Evolutionary conservation across 2,329 filamentous ascomycete genomes (phyloP), one percentile per base, ranked within the genome.

Genomic region (Didymella segeticola): DNA sequence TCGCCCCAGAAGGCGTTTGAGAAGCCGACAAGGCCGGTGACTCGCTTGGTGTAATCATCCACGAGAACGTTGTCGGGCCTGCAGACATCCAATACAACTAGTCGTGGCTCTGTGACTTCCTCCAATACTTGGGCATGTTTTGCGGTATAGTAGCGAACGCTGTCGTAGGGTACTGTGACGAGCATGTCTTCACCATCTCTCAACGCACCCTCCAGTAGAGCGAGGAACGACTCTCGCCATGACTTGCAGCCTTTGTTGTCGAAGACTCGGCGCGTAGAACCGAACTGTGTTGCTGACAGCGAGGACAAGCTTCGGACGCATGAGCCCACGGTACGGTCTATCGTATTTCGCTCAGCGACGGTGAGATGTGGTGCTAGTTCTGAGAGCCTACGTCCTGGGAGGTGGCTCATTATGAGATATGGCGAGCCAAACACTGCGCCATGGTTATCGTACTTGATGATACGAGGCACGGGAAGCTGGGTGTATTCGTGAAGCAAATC

Each of bases 111-210:
- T 1, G 71, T 79, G 17, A 86, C 77, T 51, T 79, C 75, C 22
- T 84, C 80, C 6, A 86, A 74, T 0, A 71, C 70, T 9, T 74
- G 64, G 1, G 75, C 73, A 29, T 82, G 73, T 25, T 75, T 76
- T 38, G 63, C 68, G n/a, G 83, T 54, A 47, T 81, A 77, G 52
- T 79, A 75, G 27, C 83, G 78, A 51, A 86, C 80, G 47, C 79
- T 78, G 9, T 80, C 76, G 61, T 85, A 86, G 0, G 83, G 83
- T 6, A 86, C 65, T 52, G 79, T 81, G 60, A 86, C 78, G 11
- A 85, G 79, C 69, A 82, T 81, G 53, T 86, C 83, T 64, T 86
- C 84, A 14, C 79, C 81, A 60, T 86, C 83, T 14, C 82, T 81
- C 20, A 86, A 71, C 8, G 80, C 71, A 10, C 77, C 72, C 64